Percentiles rank a stretch among this genome's conserved stretches.
Evolutionary conservation across 140 eudicot species (phyloP).

Genomic region (Cichorium intybus): DNA sequence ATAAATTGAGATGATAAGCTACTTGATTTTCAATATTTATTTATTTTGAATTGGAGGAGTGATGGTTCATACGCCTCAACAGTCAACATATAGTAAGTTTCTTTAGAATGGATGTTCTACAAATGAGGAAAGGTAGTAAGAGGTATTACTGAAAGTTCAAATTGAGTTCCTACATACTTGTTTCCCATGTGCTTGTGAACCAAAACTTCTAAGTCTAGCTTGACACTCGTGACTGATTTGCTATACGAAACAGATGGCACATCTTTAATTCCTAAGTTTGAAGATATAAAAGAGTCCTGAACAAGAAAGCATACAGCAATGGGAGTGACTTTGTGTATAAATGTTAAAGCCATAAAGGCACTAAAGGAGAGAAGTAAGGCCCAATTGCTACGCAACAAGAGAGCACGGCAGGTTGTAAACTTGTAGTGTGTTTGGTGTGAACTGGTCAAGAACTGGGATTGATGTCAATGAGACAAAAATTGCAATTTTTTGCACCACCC

Average conservation of each 20-base stretch:
- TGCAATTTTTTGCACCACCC: too few species aligned
- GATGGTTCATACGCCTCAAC: neutral
- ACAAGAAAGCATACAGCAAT: neutral
- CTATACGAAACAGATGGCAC: neutral
- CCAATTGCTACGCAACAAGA: too few species aligned
- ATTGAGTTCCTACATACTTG: neutral
- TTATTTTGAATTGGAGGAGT: neutral
- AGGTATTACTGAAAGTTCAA: too few species aligned
- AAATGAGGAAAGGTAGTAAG: neutral
- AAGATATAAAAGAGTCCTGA: neutral
- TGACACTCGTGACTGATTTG: neutral
- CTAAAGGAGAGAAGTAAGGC: neutral
- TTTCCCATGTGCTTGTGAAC: too few species aligned
- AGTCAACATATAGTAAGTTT: neutral
- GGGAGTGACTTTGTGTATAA: neutral
- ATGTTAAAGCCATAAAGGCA: neutral
- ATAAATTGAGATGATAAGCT: neutral
- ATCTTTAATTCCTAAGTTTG: conserved; percentile 6
- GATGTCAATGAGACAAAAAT: too few species aligned
- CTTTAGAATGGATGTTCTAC: neutral
- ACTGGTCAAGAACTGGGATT: too few species aligned
- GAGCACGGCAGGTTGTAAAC: too few species aligned
- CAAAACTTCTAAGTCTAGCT: neutral
- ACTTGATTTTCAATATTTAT: neutral
- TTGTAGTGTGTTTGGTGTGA: too few species aligned